phyloP scores from a whole-genome alignment of 1,139 yeast species.

The Pneumocystis wakefieldiae region DNA sequence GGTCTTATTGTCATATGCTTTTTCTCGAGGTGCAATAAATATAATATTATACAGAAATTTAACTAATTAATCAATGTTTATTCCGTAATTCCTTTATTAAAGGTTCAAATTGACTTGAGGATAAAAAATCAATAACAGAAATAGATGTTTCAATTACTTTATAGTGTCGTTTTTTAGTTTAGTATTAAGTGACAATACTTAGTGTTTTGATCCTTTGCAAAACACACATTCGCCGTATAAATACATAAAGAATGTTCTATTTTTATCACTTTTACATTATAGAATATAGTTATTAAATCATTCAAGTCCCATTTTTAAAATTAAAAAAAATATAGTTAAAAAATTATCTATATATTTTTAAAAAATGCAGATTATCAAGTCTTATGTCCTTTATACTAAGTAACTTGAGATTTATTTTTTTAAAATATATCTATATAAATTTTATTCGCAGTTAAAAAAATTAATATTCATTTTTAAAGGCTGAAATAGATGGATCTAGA shows the following conservation, averaged over 20 bases:
- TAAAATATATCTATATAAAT: too few relatives aligned
- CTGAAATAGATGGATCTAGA: background rate
- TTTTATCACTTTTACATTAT: too few relatives aligned
- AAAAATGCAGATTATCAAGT: too few relatives aligned
- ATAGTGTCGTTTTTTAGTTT: background rate
- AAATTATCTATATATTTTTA: too few relatives aligned
- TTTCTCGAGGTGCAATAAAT: background rate
- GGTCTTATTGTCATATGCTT: background rate
- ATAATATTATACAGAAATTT: background rate
- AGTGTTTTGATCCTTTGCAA: background rate
- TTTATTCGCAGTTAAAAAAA: background rate
- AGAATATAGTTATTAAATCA: too few relatives aligned
- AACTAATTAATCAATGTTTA: background rate
- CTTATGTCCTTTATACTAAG: too few relatives aligned
- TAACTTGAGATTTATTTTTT: too few relatives aligned
- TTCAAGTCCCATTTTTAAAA: too few relatives aligned
- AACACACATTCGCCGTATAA: too few relatives aligned
- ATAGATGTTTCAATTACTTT: background rate
- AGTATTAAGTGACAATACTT: background rate
- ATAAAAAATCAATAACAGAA: constrained; percentile 1
- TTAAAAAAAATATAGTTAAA: too few relatives aligned
- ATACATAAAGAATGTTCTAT: too few relatives aligned
- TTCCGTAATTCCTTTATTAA: background rate
- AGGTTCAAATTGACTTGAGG: background rate
- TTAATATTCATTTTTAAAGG: background rate